Conservation (phyloP, 352 stramenopile genomes). For the Phytophthora podocarpi region DNA sequence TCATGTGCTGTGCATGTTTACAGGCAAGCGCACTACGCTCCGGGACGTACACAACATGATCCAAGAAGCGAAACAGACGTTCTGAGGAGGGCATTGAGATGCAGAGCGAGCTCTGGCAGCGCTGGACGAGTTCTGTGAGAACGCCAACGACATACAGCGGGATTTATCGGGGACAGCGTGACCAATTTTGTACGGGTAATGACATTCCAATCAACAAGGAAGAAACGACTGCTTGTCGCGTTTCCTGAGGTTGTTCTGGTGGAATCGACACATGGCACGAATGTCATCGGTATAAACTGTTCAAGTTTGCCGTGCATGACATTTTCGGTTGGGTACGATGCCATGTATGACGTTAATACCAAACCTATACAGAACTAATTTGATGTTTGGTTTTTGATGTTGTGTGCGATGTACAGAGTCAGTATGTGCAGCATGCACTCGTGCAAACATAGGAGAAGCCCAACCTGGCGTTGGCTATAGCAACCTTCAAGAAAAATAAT, state of each 20-base stretch:
- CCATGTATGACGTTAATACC: too few relatives aligned
- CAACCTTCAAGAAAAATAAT: slow-evolving; percentile 12
- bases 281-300: slow-evolving; percentile 9
- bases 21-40: neutral
- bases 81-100: neutral
- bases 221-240: slow-evolving; percentile 5
- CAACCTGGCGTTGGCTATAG: neutral
- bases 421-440: neutral
- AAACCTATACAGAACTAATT: neutral
- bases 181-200: neutral
- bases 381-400: neutral
- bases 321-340: slow-evolving; percentile 3
- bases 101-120: neutral
- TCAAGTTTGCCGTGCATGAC: neutral
- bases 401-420: neutral
- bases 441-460: neutral
- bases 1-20: too few relatives aligned
- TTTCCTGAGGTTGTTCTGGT: slow-evolving; percentile 16
- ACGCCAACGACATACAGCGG: neutral
- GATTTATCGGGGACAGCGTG: neutral
- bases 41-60: slow-evolving; percentile 11
- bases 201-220: neutral
- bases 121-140: slow-evolving; percentile 7
- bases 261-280: slow-evolving; percentile 11
- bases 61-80: neutral